Evolutionary conservation across 108 stramenopile genomes (phyloP), one percentile per base, ranked within the genome.

Genomic region (Pelagomonas calceolata): DNA sequence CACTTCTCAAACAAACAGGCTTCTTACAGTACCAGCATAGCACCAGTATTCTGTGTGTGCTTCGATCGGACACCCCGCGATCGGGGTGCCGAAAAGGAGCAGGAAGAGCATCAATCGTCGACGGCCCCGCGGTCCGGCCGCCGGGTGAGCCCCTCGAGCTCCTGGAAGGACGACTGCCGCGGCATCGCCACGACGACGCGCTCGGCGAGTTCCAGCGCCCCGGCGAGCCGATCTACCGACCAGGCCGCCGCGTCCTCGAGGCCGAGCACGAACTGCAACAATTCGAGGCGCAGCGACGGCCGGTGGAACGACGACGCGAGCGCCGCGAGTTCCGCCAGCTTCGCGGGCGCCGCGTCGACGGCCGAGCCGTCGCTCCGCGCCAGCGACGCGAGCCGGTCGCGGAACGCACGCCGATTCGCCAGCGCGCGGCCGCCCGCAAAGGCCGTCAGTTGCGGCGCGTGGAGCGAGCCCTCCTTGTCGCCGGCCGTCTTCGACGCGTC

Each of bases 181-280:
- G n/a, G n/a, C n/a, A n/a, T n/a, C n/a, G n/a, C n/a, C n/a, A n/a
- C 51, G 51, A 26, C 21, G 51, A 3, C 14, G 7, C 29, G 51
- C 51, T 60, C 5, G 26, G 70, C 70, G 39, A 71, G n/a, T 9
- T 34, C 36, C 9, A 64, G 17, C 0, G 70, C 15, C 18, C 35
- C 45, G 63, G 36, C 34, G 30, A 71, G 32, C 16, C 51, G 9
- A 12, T 36, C 32, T 0, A 33, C 29, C 34, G 63, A 26, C 30
- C 26, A 71, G 18, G 7, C 35, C 26, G 7, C 90, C 16, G 7
- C 35, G 34, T 16, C 90, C 70, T 92, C 93, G 34, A 94, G 80
- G 0, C 91, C 91, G 31, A 94, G 77, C n/a, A 91, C 86, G 71
- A 87, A 94, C 68, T 92, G 93, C 63, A 94, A 73, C 10, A 94